Evolutionary conservation across 495 filamentous ascomycete genomes (phyloP), one percentile per base, ranked within the genome.

Genomic region (Neurospora terricola): DNA sequence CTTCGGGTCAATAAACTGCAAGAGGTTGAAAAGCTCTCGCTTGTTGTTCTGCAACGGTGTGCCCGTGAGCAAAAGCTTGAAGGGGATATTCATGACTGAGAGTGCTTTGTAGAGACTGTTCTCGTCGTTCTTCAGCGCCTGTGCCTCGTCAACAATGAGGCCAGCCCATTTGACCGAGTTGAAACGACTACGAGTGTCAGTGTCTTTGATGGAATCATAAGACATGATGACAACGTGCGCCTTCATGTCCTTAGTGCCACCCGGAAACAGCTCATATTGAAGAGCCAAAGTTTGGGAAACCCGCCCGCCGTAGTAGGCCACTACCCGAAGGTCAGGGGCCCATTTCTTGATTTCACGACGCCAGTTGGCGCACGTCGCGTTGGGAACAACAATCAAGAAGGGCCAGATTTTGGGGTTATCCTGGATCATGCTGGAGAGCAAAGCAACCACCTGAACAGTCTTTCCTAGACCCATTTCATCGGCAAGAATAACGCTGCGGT

Each of bases 381-480:
- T 98, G 0, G 96, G 96, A 2, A 94, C 94, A 16, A 98, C 93
- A 7, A 98, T 85, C 11, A 99, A 84, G 78, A 98, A 99, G 0
- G 96, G 96, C 88, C 92, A 99, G 79, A 93, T 92, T 69, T 86
- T 86, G 54, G 95, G 94, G 39, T 81, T 79, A 38, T 93, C 89
- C 75, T 92, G 85, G 38, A 92, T 87, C n/a, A 99, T 81, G 16
- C 91, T 88, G 10, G 92, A 88, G 10, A 99, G 83, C 70, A 97
- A 87, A 3, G 89, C 90, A 71, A 99, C 94, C 70, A 98, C 88
- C 80, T 99, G 96, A 69, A 99, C 92, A 0, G 96, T 99, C 84
- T 99, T 99, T 36, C 96, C 96, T 11, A 99, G 89, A 5, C 96
- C 96, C 96, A 99, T 99, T 79, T 99, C 96, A 76, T 99, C 96